Evolutionary conservation across 805 yeast species (phyloP), one percentile per base, ranked within the genome.

Genomic region (Candida maesae): DNA sequence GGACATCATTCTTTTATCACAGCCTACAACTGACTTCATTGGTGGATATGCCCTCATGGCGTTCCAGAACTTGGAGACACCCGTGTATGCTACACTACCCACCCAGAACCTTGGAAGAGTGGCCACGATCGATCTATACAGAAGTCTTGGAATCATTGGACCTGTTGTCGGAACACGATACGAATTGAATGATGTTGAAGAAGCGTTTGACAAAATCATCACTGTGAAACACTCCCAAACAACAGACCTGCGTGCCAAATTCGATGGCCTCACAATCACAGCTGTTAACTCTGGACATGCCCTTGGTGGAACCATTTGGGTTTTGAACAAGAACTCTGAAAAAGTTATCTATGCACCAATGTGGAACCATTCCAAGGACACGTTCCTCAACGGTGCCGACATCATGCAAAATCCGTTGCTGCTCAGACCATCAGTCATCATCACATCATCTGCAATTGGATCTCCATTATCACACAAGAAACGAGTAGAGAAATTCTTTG

Each of bases 311-410:
- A 79, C 95, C 0, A 78, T 90, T 34, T 90, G 97, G 97, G 67
- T 81, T 27, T 60, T 91, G 10, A 73, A 75, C 33, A 80, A 81
- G 41, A 79, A 83, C 46, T 75, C 81, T 14, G 97, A 91, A 50
- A 82, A 82, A 47, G 66, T 90, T n/a, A 68, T 91, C 3, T 87
- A 88, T 60, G 95, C 96, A 0, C 89, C 93, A 2, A 79, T 84
- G 33, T 93, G 98, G 98, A 91, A 90, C 60, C 98, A 93, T 58
- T 81, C 97, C 1, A 80, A 79, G 49, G 98, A 91, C 56, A 74
- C 86, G 0, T 89, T 89, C 51, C 64, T 93, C 38, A 84, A 82
- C 47, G 81, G 89, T 21, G 84, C 93, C 4, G 71, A 72, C 17
- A 61, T 85, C 15, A 57, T 81, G 29, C 77, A 78, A 35, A 76